Evolutionary conservation across 805 yeast genomes (phyloP).

Genomic region (Cyberlindnera mississippiensis): DNA sequence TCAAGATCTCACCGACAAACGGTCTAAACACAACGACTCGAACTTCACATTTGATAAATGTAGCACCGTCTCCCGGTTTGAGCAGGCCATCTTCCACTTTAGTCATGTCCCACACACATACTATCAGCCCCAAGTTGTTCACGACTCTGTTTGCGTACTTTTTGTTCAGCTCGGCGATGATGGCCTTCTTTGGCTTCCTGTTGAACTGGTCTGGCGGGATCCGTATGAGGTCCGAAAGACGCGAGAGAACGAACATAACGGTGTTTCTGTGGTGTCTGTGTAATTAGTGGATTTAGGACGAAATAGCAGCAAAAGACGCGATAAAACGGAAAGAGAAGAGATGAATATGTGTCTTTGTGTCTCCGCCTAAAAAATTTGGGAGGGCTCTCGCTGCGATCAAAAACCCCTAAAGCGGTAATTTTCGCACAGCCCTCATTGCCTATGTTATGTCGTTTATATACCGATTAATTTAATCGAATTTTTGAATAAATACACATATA

Average conservation of each 20-base stretch:
- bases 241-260: conserved; percentile 84
- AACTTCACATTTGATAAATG: conserved; percentile 70
- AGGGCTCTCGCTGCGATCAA: too few relatives aligned
- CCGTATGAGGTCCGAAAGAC: conserved; percentile 78
- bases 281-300: too few relatives aligned
- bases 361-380: too few relatives aligned
- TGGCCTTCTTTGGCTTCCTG: conserved; percentile 64
- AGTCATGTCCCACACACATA: conserved; percentile 79
- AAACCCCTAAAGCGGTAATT: too few relatives aligned
- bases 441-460: too few relatives aligned
- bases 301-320: too few relatives aligned
- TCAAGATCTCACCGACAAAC: conserved; percentile 85
- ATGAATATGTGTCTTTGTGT: too few relatives aligned
- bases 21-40: conserved; percentile 86
- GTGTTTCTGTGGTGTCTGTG: too few relatives aligned
- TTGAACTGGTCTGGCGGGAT: conserved; percentile 84
- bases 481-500: too few relatives aligned
- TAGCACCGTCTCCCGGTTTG: conserved; percentile 92
- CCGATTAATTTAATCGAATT: too few relatives aligned
- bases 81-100: conserved; percentile 84
- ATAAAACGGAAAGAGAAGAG: too few relatives aligned
- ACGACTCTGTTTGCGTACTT: conserved; percentile 86
- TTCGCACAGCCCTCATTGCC: too few relatives aligned
- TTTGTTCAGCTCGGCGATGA: conserved; percentile 74
- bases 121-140: conserved; percentile 77